A percentile compares a stretch with the other conserved stretches of the same genome.
phyloP scores from a whole-genome alignment of 352 stramenopile genomes.

The Phytophthora niederhauseri region DNA sequence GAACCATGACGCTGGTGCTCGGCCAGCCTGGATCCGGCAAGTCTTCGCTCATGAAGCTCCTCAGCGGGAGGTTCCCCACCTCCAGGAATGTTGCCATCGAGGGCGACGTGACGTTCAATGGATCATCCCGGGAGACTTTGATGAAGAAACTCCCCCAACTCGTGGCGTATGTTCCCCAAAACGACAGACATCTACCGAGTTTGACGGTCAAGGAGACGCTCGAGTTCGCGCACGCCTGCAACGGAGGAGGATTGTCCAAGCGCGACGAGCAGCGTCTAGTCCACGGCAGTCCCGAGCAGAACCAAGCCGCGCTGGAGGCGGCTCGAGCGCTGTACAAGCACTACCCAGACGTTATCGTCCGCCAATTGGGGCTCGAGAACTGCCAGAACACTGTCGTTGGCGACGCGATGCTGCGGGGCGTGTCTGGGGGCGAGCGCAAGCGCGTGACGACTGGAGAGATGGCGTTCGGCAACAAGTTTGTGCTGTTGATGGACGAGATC shows the following conservation, averaged over 20 bases:
- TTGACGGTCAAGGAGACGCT: constrained; percentile 57
- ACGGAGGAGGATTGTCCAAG: constrained; percentile 23
- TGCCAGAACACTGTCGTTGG: constrained; percentile 71
- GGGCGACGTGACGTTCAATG: constrained; percentile 37
- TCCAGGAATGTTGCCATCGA: constrained; percentile 25
- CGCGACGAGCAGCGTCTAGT: constrained; percentile 30
- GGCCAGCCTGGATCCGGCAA: constrained; percentile 29
- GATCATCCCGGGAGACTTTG: constrained; percentile 7
- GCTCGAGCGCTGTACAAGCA: constrained; percentile 29
- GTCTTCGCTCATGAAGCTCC: constrained; percentile 35
- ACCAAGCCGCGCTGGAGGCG: constrained; percentile 21
- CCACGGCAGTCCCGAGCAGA: constrained; percentile 32
- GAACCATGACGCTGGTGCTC: constrained; percentile 27
- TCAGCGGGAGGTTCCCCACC: constrained; percentile 33
- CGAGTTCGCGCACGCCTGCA: constrained; percentile 45
- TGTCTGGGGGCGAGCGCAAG: constrained; percentile 77
- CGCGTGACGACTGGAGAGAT: constrained; percentile 29
- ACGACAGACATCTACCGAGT: constrained; percentile 69
- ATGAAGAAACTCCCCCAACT: constrained; percentile 27
- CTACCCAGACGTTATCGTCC: constrained; percentile 18
- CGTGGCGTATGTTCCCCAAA: constrained; percentile 40
- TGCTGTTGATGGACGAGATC: constrained; percentile 34
- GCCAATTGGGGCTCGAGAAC: constrained; percentile 25
- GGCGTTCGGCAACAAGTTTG: constrained; percentile 26
- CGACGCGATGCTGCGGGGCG: constrained; percentile 49